Conservation (phyloP, 2,329 filamentous ascomycete species). For the Colletotrichum sp. region DNA sequence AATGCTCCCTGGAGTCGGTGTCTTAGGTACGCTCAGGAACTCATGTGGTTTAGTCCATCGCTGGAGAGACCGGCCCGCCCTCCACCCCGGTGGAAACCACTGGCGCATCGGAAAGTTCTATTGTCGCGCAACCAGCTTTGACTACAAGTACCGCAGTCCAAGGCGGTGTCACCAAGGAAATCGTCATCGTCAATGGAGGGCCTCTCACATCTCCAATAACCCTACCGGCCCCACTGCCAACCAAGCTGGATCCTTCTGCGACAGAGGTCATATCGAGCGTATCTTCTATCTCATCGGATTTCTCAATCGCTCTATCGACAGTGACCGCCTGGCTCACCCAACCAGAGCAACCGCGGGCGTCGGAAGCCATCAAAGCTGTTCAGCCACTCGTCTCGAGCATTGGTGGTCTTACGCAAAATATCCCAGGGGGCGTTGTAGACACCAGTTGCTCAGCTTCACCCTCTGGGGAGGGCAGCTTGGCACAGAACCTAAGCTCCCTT, state of each 20-base stretch:
- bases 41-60: rapidly evolving
- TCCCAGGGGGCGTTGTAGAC: not conserved
- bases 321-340: not conserved
- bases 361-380: not conserved
- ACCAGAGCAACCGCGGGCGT: not conserved
- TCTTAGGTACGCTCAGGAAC: not conserved
- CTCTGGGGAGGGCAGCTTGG: rapidly evolving
- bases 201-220: not conserved
- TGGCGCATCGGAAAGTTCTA: not conserved
- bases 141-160: not conserved
- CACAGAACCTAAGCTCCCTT: rapidly evolving
- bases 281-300: not conserved
- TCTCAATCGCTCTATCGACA: not conserved
- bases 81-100: not conserved
- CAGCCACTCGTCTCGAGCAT: not conserved
- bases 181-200: not conserved
- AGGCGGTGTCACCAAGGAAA: rapidly evolving
- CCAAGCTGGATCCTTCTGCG: not conserved
- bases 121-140: not conserved
- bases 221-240: not conserved
- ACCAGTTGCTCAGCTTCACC: rapidly evolving
- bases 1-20: not conserved
- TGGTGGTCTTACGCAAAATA: not conserved
- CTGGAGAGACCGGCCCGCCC: not conserved
- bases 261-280: not conserved